These are phyloP conservation scores for Sclerotinia sclerotiorum DNA, from an alignment of 2,329 filamentous ascomycete genomes.

Conservation along the genomic window DNA sequence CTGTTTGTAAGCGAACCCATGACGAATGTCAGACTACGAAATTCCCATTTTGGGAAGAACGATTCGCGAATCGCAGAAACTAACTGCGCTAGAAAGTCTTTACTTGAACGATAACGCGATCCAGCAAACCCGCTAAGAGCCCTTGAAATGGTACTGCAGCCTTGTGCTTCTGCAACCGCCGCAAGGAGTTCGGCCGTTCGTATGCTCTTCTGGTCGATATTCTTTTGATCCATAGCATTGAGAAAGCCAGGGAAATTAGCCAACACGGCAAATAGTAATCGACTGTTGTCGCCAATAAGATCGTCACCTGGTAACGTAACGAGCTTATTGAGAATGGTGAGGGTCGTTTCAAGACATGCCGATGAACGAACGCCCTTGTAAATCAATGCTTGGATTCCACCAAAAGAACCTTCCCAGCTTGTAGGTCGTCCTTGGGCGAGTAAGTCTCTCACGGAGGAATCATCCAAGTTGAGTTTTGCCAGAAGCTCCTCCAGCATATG, in stretches of 20 bases:
- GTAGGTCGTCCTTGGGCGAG: slow-evolving; percentile 77
- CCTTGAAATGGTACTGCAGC: slow-evolving; percentile 64
- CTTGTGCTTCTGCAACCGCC: slow-evolving; percentile 70
- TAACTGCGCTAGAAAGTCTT: slow-evolving; percentile 74
- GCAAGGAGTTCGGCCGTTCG: slow-evolving; percentile 69
- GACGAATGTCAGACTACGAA: slow-evolving; percentile 82
- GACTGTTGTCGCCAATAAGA: slow-evolving; percentile 77
- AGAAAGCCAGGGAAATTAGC: slow-evolving; percentile 90
- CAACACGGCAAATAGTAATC: slow-evolving; percentile 80
- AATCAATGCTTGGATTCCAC: slow-evolving; percentile 79
- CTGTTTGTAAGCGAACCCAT: slow-evolving; percentile 90
- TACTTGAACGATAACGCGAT: slow-evolving; percentile 63
- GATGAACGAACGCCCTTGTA: slow-evolving; percentile 93
- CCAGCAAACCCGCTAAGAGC: slow-evolving; percentile 70
- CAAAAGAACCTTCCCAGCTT: slow-evolving; percentile 86
- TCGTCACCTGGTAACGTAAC: slow-evolving; percentile 75
- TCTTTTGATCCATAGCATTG: slow-evolving; percentile 68
- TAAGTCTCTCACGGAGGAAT: slow-evolving; percentile 64
- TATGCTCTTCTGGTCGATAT: slow-evolving; percentile 55
- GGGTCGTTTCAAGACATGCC: slow-evolving; percentile 72
- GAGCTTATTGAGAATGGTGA: slow-evolving; percentile 76
- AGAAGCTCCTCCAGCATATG: slow-evolving; percentile 88
- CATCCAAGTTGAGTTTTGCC: slow-evolving; percentile 76
- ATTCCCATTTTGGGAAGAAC: slow-evolving; percentile 81
- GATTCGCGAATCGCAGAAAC: slow-evolving; percentile 71